Evolutionary conservation across 495 filamentous ascomycete genomes (phyloP).

Genomic region (Daldinia childiae): DNA sequence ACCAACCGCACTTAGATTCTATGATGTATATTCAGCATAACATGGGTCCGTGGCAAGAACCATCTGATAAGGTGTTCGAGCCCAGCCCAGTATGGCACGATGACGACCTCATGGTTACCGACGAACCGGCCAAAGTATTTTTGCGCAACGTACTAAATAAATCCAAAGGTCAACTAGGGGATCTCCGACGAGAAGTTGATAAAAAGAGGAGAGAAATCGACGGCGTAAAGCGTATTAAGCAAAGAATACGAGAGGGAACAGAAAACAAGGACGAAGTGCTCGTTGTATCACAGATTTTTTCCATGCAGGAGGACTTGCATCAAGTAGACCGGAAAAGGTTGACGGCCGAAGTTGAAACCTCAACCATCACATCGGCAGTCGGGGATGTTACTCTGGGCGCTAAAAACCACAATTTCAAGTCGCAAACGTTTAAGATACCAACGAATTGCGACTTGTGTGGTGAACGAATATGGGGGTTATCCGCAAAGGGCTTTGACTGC

Average conservation of each 20-base stretch:
- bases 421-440: slow-evolving; percentile 97
- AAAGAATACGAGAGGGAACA: slow-evolving; percentile 78
- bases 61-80: slow-evolving; percentile 84
- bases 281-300: slow-evolving; percentile 78
- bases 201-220: slow-evolving; percentile 86
- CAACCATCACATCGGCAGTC: slow-evolving; percentile 83
- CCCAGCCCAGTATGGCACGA: slow-evolving; percentile 98
- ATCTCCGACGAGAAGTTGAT: slow-evolving; percentile 82
- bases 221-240: slow-evolving; percentile 71
- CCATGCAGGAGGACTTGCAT: slow-evolving; percentile 82
- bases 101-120: slow-evolving; percentile 80
- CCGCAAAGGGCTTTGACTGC: slow-evolving; percentile 95
- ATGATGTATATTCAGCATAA: slow-evolving; percentile 99
- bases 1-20: slow-evolving; percentile 87
- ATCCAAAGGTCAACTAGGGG: slow-evolving; percentile 82
- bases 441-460: slow-evolving; percentile 98
- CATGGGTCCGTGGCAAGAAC: slow-evolving; percentile 79
- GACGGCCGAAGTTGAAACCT: slow-evolving; percentile 90
- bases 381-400: slow-evolving; percentile 92
- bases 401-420: slow-evolving; percentile 94
- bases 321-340: slow-evolving; percentile 85
- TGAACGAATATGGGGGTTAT: slow-evolving; percentile 95
- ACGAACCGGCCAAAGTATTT: slow-evolving; percentile 88
- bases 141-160: slow-evolving; percentile 91
- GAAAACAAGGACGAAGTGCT: slow-evolving; percentile 87